phyloP scores from a whole-genome alignment of 2,329 filamentous ascomycete genomes.

The Colletotrichum sp. region DNA sequence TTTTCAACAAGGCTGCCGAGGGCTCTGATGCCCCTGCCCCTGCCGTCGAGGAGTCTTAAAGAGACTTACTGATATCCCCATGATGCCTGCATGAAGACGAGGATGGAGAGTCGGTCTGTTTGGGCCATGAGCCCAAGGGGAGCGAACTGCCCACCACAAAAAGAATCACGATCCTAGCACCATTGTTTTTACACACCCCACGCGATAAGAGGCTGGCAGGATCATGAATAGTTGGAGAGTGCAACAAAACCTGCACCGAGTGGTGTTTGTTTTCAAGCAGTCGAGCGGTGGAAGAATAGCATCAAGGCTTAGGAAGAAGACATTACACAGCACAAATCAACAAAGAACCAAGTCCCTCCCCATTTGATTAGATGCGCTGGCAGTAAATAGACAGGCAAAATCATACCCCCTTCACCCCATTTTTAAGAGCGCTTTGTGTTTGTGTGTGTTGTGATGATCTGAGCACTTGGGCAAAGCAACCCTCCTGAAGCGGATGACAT shows the following conservation, averaged over 20 bases:
- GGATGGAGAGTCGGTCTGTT: background rate
- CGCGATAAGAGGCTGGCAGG: slow-evolving; percentile 4
- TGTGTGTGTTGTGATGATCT: background rate
- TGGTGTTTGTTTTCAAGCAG: slow-evolving; percentile 18
- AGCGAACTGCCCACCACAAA: background rate
- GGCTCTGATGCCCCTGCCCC: slow-evolving; percentile 29
- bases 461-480: background rate
- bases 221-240: slow-evolving; percentile 12
- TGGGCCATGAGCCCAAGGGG: background rate
- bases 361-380: slow-evolving; percentile 7
- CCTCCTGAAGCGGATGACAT: background rate
- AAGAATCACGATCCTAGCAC: slow-evolving; percentile 13
- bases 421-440: background rate
- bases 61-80: background rate
- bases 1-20: slow-evolving; percentile 65
- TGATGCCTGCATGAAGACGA: background rate
- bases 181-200: slow-evolving; percentile 13
- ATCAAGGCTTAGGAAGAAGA: slow-evolving; percentile 21
- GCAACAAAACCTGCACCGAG: slow-evolving; percentile 20
- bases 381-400: slow-evolving; percentile 9
- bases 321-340: slow-evolving; percentile 16
- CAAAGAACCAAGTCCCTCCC: slow-evolving; percentile 12
- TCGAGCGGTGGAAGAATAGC: slow-evolving; percentile 15
- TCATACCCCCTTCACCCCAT: background rate
- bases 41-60: slow-evolving; percentile 12